Evolutionary conservation across 2,329 filamentous ascomycete species (phyloP), one percentile per base, ranked within the genome.

Genomic region (Periconia digitata): DNA sequence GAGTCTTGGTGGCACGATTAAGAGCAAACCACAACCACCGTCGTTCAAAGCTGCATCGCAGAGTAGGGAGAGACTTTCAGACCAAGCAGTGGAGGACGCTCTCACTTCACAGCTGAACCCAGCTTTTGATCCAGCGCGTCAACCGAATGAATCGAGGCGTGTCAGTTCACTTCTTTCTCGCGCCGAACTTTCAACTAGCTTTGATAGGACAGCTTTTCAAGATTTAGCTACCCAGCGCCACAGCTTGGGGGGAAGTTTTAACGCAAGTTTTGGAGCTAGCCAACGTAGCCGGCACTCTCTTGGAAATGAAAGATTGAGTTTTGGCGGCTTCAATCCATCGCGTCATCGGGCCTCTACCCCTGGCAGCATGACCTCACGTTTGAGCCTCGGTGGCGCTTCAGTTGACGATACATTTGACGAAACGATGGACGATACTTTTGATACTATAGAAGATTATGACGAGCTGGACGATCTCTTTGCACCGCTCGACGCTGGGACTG

Each of bases 121-220:
- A 16, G 76, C 77, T 43, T 78, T 70, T 43, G 70, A 73, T 35
- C 63, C 68, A 46, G 75, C 80, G 24, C 77, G 79, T 22, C 77
- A 80, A 40, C 78, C 80, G 16, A 80, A 80, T 54, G 79, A 83
- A 37, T 84, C 82, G n/a, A 84, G 94, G 37, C 84, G 94, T 43
- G 87, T 97, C 21, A 99, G 94, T 74, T 97, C 92, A 15, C 82
- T 96, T 73, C 78, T 96, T 44, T 92, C 92, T 15, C 82, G 92
- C 61, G 88, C 89, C 24, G 92, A 96, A 66, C 76, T 96, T 17
- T 92, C 90, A 0, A 86, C 89, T 8, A 94, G 87, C 15, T 89
- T 92, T 56, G 91, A 95, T 58, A 82, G 89, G 60, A 80, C 85
- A 1, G 81, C 85, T n/a, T 95, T 95, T 64, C 81, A 85, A 22